Conservation (phyloP, 83 land plant genomes). For the Picea engelmannii region DNA sequence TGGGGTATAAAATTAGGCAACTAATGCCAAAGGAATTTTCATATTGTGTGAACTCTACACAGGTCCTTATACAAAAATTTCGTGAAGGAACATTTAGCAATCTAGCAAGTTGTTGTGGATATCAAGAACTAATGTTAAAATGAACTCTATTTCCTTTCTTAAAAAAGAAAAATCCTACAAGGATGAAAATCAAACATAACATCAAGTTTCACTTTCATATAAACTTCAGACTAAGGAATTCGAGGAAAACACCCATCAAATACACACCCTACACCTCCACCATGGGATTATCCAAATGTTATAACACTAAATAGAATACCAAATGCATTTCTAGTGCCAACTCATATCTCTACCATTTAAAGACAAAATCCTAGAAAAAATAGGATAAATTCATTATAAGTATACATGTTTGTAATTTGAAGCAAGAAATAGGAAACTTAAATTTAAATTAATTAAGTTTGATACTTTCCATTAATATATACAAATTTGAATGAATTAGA, state of each 20-base stretch:
- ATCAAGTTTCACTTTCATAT: conserved; percentile 89
- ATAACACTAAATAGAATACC: too few relatives aligned
- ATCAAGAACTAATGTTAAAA: not conserved
- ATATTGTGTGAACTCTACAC: too few relatives aligned
- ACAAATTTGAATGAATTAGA: too few relatives aligned
- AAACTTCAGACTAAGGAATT: conserved; percentile 77
- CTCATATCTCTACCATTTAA: too few relatives aligned
- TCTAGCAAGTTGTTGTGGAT: not conserved
- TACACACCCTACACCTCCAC: conserved; percentile 96
- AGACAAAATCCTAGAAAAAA: too few relatives aligned
- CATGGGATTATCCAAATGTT: conserved; percentile 81
- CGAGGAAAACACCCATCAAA: conserved; percentile 96
- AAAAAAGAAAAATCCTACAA: not conserved
- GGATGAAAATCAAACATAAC: conserved; percentile 56
- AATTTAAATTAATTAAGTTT: too few relatives aligned
- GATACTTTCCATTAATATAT: too few relatives aligned
- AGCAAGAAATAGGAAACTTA: too few relatives aligned
- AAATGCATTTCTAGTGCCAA: too few relatives aligned
- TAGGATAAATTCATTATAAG: too few relatives aligned
- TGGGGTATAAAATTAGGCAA: not conserved
- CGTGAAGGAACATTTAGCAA: not conserved
- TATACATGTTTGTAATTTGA: too few relatives aligned
- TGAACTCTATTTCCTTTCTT: not conserved
- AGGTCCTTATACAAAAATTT: not conserved
- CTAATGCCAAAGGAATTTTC: too few relatives aligned